phyloP scores from a whole-genome alignment of 768 basidiomycete species.

The Leccinum boreale region DNA sequence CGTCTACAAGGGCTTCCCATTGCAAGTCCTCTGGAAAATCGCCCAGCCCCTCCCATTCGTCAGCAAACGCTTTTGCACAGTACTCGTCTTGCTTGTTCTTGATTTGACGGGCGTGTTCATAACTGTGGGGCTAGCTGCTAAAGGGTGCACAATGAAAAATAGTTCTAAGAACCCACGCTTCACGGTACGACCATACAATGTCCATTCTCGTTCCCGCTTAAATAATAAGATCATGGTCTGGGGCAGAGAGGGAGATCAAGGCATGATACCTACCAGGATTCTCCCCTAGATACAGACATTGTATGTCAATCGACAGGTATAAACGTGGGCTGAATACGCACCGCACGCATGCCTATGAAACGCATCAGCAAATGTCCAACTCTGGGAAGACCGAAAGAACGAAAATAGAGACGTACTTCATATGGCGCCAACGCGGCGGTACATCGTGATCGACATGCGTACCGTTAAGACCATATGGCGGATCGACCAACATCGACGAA shows the following conservation, averaged over 20 bases:
- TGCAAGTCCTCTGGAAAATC: slow-evolving; percentile 66
- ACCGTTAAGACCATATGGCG: slow-evolving; percentile 55
- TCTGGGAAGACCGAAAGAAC: neutral
- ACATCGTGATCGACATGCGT: slow-evolving; percentile 30
- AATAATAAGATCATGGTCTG: slow-evolving; percentile 9
- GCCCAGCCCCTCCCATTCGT: slow-evolving; percentile 44
- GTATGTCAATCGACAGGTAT: neutral
- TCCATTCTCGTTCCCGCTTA: slow-evolving; percentile 59
- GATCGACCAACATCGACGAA: slow-evolving; percentile 67
- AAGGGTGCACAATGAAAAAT: neutral
- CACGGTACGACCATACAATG: slow-evolving; percentile 62
- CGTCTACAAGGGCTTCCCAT: slow-evolving; percentile 70
- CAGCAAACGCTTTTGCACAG: slow-evolving; percentile 48
- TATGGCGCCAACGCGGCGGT: slow-evolving; percentile 62
- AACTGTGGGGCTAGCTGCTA: slow-evolving; percentile 28
- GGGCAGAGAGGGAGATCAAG: neutral
- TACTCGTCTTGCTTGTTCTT: slow-evolving; percentile 67
- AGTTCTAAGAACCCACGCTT: slow-evolving; percentile 35
- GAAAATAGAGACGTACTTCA: slow-evolving; percentile 50
- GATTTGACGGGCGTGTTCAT: slow-evolving; percentile 63
- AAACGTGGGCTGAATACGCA: slow-evolving; percentile 29
- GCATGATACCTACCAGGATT: slow-evolving; percentile 43
- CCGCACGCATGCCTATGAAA: slow-evolving; percentile 56
- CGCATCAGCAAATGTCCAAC: slow-evolving; percentile 3
- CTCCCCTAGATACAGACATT: slow-evolving; percentile 39